Evolutionary conservation across 495 filamentous ascomycete species (phyloP), one percentile per base, ranked within the genome.

Genomic region (Aspergillus panamensis): DNA sequence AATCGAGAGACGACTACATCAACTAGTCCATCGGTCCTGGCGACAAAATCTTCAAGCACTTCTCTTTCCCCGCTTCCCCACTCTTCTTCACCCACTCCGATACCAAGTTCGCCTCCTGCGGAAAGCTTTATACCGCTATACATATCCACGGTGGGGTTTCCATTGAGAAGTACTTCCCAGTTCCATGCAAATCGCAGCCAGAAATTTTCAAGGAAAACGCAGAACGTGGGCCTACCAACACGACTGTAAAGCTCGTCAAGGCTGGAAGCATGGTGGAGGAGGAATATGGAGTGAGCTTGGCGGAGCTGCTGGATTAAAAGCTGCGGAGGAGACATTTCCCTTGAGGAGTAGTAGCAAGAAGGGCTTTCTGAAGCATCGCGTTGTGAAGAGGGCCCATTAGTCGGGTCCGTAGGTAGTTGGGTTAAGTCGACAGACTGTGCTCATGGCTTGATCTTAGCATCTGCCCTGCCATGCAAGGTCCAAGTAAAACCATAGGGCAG

Each of bases 81-180:
- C 57, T 96, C 90, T 73, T 96, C 92, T 66, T 96, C 92, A 31
- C 92, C 94, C 12, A 97, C 92, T 1, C 95, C 95, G 14, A 96
- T 82, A 16, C 94, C 95, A 21, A 96, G 84, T 72, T 96, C 91
- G 6, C 93, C 94, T 37, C 90, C 89, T 25, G 88, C 90, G 14
- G 94, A 91, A 43, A 97, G 83, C 71, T 96, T 96, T 59, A 96
- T 83, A 3, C 90, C 91, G 21, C 87, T 85, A 62, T 89, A 90
- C 3, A 95, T 80, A 55, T 86, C 86, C 5, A 86, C 83, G 5
- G 86, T 85, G 3, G 94, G 94, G 57, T 94, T 96, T 17, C 92
- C 94, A 66, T 90, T 87, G 37, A 97, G 76, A 43, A 97, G 79
- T 16, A 97, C 85, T 57, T 96, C 89, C 94, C 94, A 99, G 8